phyloP scores from a whole-genome alignment of 2,329 filamentous ascomycete species.

The Corinectria fuckeliana region DNA sequence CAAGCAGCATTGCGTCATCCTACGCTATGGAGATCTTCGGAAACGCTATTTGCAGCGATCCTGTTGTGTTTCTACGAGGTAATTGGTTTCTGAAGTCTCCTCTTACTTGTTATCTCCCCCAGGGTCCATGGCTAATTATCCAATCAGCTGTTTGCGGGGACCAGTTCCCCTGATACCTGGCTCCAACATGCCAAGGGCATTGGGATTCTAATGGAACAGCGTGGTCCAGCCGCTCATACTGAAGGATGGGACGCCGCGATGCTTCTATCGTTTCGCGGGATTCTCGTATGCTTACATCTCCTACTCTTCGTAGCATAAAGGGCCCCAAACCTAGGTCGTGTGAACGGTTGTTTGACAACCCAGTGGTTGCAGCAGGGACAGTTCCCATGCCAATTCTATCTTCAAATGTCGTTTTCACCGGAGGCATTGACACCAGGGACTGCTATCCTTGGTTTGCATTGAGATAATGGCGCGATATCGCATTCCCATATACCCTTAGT shows the following conservation, averaged over 20 bases:
- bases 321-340: background rate
- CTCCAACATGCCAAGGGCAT: conserved; percentile 49
- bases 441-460: conserved; percentile 26
- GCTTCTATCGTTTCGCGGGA: conserved; percentile 46
- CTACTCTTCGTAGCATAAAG: background rate
- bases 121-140: conserved; percentile 19
- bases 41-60: conserved; percentile 51
- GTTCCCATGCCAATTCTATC: background rate
- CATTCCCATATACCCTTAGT: conserved; percentile 35
- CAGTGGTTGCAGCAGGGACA: conserved; percentile 4
- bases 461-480: conserved; percentile 37
- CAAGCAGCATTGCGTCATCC: conserved; percentile 47
- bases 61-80: conserved; percentile 50
- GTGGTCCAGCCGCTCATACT: conserved; percentile 45
- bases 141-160: conserved; percentile 51
- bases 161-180: conserved; percentile 45
- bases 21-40: conserved; percentile 46
- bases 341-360: conserved; percentile 3
- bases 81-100: background rate
- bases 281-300: conserved; percentile 42
- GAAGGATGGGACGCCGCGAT: conserved; percentile 47
- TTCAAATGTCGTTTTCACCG: conserved; percentile 1
- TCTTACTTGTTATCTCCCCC: background rate
- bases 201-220: conserved; percentile 46
- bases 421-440: background rate